Conservation (phyloP, 2,329 filamentous ascomycete genomes). For the Colletotrichum viniferum region DNA sequence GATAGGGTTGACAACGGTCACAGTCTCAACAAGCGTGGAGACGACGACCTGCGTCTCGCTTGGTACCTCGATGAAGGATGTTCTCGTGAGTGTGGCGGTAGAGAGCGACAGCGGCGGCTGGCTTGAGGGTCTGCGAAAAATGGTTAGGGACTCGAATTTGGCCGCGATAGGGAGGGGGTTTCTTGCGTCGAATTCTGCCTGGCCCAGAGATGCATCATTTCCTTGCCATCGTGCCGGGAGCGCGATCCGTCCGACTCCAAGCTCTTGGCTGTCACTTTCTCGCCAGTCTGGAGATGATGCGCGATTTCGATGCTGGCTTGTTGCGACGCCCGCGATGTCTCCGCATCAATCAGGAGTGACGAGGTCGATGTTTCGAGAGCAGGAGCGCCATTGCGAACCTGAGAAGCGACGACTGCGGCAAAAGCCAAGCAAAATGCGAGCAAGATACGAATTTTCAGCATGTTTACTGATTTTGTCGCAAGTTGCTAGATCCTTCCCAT, state of each 20-base stretch:
- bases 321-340: background rate
- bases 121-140: background rate
- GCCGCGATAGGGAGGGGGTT: background rate
- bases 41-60: conserved; percentile 20
- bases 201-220: background rate
- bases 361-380: background rate
- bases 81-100: conserved; percentile 19
- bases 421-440: background rate
- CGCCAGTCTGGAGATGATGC: background rate
- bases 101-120: background rate
- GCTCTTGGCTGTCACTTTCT: no score
- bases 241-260: background rate
- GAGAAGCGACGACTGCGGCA: background rate
- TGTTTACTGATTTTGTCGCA: background rate
- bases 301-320: background rate
- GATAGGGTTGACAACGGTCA: conserved; percentile 29
- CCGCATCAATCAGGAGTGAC: background rate
- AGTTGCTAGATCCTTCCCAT: background rate
- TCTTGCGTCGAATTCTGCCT: background rate
- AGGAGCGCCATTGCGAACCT: background rate
- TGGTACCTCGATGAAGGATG: conserved; percentile 23
- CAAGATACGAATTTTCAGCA: background rate
- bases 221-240: background rate
- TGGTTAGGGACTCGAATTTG: background rate
- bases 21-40: conserved; percentile 24